Percentiles rank a stretch among this genome's conserved stretches.
Conservation (phyloP, 257 asterid species). For the Nicotiana tomentosiformis region DNA sequence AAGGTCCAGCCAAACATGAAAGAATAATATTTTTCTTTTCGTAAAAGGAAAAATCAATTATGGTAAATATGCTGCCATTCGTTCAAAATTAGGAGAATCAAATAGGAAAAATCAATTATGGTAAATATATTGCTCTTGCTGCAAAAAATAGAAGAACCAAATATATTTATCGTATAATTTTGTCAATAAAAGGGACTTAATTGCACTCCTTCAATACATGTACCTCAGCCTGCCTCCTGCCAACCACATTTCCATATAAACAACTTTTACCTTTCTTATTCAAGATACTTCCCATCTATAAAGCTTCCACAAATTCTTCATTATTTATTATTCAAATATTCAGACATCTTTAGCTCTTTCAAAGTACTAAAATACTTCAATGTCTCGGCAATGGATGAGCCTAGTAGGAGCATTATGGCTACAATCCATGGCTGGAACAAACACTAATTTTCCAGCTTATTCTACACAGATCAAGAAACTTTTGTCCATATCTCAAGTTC, state of each 20-base stretch:
- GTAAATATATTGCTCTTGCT: too few species aligned
- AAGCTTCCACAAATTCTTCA: neutral
- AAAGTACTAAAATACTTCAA: neutral
- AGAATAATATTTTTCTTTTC: too few species aligned
- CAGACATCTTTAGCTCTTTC: neutral
- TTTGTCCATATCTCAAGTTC: conserved; percentile 52
- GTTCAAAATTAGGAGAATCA: too few species aligned
- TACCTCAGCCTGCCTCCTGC: neutral
- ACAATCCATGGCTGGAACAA: conserved; percentile 74
- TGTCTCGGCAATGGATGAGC: conserved; percentile 73
- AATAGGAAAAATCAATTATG: too few species aligned
- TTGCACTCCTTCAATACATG: neutral
- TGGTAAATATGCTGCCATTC: too few species aligned
- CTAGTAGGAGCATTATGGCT: conserved; percentile 67
- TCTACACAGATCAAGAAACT: conserved; percentile 54
- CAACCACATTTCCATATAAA: neutral
- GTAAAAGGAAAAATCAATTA: too few species aligned
- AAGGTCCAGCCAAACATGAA: too few species aligned
- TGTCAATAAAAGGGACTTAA: neutral
- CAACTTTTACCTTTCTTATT: neutral
- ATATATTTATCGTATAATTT: too few species aligned
- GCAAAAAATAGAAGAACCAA: too few species aligned
- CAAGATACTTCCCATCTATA: neutral
- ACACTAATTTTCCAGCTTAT: conserved; percentile 72
- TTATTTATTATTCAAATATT: neutral